These are phyloP conservation scores for Phytopythium kandeliae DNA, from an alignment of 352 stramenopile genomes.

Conservation along the genomic window DNA sequence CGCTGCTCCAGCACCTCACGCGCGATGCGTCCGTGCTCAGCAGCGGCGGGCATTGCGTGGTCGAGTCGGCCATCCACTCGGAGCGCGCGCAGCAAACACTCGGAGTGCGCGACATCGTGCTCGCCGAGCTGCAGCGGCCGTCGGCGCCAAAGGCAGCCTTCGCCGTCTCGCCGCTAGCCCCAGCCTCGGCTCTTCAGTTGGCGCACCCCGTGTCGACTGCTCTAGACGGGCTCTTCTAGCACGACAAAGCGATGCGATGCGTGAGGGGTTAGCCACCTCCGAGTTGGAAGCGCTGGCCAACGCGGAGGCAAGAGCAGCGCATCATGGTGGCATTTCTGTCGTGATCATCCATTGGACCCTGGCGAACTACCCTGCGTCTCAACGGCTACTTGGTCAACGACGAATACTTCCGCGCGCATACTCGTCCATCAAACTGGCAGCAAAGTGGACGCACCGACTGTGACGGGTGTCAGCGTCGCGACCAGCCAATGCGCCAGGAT, in stretches of 20 bases:
- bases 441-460: not conserved
- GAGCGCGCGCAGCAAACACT: constrained; percentile 23
- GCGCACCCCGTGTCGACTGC: not conserved
- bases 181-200: not conserved
- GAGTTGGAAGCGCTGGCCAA: not conserved
- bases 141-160: not conserved
- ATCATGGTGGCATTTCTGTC: not conserved
- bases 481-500: not conserved
- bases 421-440: not conserved
- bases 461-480: not conserved
- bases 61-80: constrained; percentile 25
- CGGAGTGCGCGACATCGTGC: constrained; percentile 28
- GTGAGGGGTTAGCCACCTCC: too few species aligned
- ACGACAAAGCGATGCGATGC: too few species aligned
- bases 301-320: not conserved
- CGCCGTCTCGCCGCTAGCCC: not conserved
- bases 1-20: constrained; percentile 31
- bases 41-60: constrained; percentile 10
- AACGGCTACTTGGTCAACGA: not conserved
- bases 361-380: too few species aligned
- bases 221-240: constrained; percentile 1
- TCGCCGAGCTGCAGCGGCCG: constrained; percentile 10
- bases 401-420: not conserved
- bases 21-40: not conserved
- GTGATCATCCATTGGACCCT: not conserved